Evolutionary conservation across 345 rosid species (phyloP), one percentile per base, ranked within the genome.

Genomic region (Hirschfeldia incana): DNA sequence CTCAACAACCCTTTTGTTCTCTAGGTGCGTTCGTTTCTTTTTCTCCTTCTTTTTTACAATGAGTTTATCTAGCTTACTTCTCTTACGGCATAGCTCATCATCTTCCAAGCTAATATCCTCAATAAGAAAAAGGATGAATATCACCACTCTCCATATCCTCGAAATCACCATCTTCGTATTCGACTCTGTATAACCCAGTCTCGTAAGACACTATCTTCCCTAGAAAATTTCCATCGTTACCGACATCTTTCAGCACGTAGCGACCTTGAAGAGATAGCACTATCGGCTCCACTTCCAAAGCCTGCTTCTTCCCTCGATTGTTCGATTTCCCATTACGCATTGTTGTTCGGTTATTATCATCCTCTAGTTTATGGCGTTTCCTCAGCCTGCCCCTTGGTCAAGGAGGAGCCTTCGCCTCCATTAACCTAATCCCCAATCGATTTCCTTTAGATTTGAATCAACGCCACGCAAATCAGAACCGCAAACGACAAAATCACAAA

Each of bases 161-260:
- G 30, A 74, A 85, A 70, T 89, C 93, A 28, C 98, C 96, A 68
- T 95, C 97, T 77, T 95, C 99, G 65, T 93, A 95, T 49, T 87
- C 91, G 49, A 93, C 88, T 76, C 93, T 86, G 61, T 95, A 95
- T 82, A 95, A 82, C 13, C 99, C 99, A 4, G 84, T 75, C 58
- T 84, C 86, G 46, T 93, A 95, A 11, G 65, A 80, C 78, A 89
- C 91, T 33, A 95, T 81, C 84, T 91, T 95, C 81, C 99, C 98
- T 8, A 95, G 75, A 76, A 74, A 91, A 69, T 76, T 78, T 65
- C 86, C 83, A 68, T 34, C 86, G 16, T 77, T 87, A 11, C 78
- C 81, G 32, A 93, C 87, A 75, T 88, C 97, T 65, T 91, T 95
- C 80, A 95, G 65, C 74, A 90, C 92, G 59, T 87, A 93, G 73